A percentile compares a stretch with the other conserved stretches of the same genome.
phyloP scores from a whole-genome alignment of 2,329 filamentous ascomycete species.

The Paraconiothyrium sp. region DNA sequence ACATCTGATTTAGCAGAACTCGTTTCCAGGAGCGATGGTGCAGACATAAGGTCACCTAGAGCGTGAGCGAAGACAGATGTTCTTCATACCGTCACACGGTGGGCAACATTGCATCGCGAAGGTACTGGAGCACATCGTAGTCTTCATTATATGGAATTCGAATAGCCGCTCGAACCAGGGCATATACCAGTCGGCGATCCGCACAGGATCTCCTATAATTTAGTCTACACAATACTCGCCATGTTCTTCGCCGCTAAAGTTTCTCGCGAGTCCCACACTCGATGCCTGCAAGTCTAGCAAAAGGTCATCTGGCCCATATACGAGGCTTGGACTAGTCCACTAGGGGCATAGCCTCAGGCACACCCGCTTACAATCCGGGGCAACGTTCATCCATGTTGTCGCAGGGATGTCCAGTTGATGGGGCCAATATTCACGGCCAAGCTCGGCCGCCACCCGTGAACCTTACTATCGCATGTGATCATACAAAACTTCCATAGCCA shows the following conservation, averaged over 20 bases:
- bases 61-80: background rate
- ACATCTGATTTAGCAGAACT: background rate
- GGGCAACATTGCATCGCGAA: background rate
- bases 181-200: background rate
- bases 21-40: background rate
- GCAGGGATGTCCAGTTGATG: background rate
- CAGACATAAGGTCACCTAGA: background rate
- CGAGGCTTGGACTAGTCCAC: background rate
- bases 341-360: background rate
- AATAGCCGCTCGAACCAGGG: background rate
- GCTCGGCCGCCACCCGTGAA: background rate
- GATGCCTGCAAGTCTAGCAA: background rate
- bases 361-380: background rate
- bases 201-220: background rate
- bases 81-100: background rate
- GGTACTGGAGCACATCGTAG: background rate
- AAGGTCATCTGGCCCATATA: background rate
- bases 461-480: background rate
- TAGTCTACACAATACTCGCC: background rate
- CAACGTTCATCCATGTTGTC: background rate
- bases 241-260: background rate
- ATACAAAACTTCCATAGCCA: background rate
- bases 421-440: conserved; percentile 1
- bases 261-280: background rate
- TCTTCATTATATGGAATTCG: background rate